Evolutionary conservation across 1,139 yeast species (phyloP).

Genomic region (Kodamaea ohmeri): DNA sequence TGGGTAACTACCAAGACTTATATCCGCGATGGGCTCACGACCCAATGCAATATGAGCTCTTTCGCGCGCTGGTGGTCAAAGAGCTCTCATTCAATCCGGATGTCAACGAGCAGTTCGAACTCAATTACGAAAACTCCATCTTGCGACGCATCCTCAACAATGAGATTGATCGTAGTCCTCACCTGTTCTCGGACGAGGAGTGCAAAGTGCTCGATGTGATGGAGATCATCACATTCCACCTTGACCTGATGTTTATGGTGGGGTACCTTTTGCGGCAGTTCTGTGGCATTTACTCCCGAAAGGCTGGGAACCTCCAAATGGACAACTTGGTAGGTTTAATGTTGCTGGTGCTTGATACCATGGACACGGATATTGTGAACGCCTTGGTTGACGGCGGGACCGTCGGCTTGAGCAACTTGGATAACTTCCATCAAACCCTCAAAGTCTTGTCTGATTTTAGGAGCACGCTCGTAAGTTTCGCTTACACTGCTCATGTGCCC

Average conservation of each 20-base stretch:
- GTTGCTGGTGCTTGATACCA: no score
- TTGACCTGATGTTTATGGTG: constrained; percentile 14
- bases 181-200: constrained; percentile 18
- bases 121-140: constrained; percentile 18
- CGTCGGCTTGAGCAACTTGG: constrained; percentile 13
- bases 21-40: constrained; percentile 11
- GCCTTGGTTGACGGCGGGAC: constrained; percentile 12
- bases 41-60: constrained; percentile 8
- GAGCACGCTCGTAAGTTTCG: background rate
- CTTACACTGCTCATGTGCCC: background rate
- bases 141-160: constrained; percentile 16
- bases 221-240: constrained; percentile 19
- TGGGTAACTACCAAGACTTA: constrained; percentile 11
- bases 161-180: constrained; percentile 17
- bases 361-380: constrained; percentile 2
- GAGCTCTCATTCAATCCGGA: constrained; percentile 16
- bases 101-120: constrained; percentile 14
- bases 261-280: constrained; percentile 6
- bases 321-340: constrained; percentile 3
- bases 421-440: constrained; percentile 3
- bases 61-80: constrained; percentile 15
- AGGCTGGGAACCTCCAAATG: no score
- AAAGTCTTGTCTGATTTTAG: constrained; percentile 2
- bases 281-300: constrained; percentile 4
- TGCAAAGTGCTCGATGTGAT: constrained; percentile 19